Evolutionary conservation across 805 yeast species (phyloP), one percentile per base, ranked within the genome.

Genomic region (Debaryomyces prosopidis): DNA sequence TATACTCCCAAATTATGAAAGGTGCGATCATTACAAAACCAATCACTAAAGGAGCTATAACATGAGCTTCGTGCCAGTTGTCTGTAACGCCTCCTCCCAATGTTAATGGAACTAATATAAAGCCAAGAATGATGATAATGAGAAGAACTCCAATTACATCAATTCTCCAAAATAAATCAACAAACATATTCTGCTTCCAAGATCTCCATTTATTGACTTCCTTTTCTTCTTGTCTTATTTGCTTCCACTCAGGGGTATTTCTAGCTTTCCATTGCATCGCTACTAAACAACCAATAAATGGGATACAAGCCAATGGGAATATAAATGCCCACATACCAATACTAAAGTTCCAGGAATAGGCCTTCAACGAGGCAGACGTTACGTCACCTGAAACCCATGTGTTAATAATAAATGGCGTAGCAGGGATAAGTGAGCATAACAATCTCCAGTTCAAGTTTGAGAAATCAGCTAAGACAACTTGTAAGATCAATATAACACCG

Each of bases 261-360:
- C 73, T 55, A 11, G 88, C 90, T 45, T 63, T 58, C 52, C 64
- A 66, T 51, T 75, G 62, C 86, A 84, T 82, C 61, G 83, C 84
- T 3, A 73, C 14, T 55, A 82, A 66, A 55, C 84, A 75, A 4
- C 53, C 50, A 6, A 84, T 52, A 42, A 86, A 62, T 16, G 91
- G 92, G n/a, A 86, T 42, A 52, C 84, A 69, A 4, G 81, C 59
- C 32, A 84, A 66, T 30, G 91, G 91, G 73, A 82, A 79, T 51
- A 86, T 84, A 54, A 84, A 82, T 1, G 90, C 89, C 87, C 87
- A 86, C 79, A 86, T 85, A 33, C 85, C 90, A 53, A 85, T 80
- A 56, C 84, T 85, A 48, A 55, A 68, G 41, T 50, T 57, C 91
- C 91, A 86, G 10, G 81, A 73, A 84, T 89, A 84, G 28, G 73